phyloP scores from a whole-genome alignment of 495 filamentous ascomycete species.

The Parathielavia appendiculata region DNA sequence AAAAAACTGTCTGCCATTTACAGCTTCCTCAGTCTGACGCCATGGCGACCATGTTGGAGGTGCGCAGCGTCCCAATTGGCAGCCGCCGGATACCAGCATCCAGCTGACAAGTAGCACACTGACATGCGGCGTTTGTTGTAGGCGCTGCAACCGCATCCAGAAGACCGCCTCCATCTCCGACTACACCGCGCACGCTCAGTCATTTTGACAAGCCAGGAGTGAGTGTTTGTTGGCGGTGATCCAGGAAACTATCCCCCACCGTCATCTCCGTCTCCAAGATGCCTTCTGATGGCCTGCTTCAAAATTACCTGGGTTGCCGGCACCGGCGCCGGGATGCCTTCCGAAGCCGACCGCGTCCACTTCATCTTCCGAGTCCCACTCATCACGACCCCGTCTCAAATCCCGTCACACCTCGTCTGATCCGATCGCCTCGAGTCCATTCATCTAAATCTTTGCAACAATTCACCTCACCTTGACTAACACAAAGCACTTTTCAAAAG shows the following conservation, averaged over 20 bases:
- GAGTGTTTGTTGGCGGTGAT: conserved; percentile 23
- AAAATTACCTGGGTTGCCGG: too few species aligned
- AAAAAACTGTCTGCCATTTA: not conserved
- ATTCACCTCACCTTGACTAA: not conserved
- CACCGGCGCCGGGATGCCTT: too few species aligned
- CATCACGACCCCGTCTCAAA: not conserved
- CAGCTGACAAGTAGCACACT: not conserved
- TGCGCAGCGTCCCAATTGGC: conserved; percentile 3
- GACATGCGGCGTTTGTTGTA: conserved; percentile 14
- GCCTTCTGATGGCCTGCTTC: too few species aligned
- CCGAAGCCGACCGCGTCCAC: too few species aligned
- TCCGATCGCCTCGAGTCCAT: too few species aligned
- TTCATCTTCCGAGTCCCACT: not conserved
- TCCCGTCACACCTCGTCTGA: too few species aligned
- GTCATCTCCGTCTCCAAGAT: too few species aligned
- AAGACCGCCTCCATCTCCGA: conserved; percentile 57
- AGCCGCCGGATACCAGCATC: not conserved
- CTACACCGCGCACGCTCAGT: conserved; percentile 82
- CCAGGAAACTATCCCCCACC: too few species aligned
- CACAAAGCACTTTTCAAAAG: conserved; percentile 24
- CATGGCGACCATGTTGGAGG: conserved; percentile 32
- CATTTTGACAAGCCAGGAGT: conserved; percentile 72
- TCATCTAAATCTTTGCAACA: not conserved
- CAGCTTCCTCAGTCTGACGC: conserved; percentile 1
- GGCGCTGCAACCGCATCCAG: conserved; percentile 46